Evolutionary conservation across 1,284 basidiomycete species (phyloP), one percentile per base, ranked within the genome.

Genomic region (Puccinia triticina): DNA sequence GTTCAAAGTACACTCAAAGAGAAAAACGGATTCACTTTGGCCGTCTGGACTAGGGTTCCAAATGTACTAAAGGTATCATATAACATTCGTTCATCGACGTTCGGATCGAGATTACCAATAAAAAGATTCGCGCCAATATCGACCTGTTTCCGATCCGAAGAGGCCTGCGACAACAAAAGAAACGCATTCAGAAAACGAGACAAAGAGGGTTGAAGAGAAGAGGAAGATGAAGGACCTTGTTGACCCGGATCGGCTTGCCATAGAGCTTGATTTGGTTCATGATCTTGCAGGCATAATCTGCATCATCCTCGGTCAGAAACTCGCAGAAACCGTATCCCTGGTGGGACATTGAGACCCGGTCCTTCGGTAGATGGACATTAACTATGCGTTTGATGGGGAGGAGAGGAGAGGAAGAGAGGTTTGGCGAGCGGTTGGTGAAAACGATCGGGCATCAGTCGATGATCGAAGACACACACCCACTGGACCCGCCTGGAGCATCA

Each of bases 241-340:
- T 98, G 85, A 99, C 96, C 84, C 96, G 90, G 83, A 99, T 97
- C 48, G 96, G 96, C 87, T 98, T 98, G 61, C 97, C 96, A 90
- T 94, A 99, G 75, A 99, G 89, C 88, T 99, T 99, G 87, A 99
- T 98, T 89, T 98, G 96, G 88, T 99, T 98, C 95, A 99, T 96
- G 86, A 98, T 98, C 89, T 97, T 97, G 90, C 95, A 97, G 83
- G 95, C 96, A 87, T 99, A 99, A 88, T 99, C 96, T 85, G 96
- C 95, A 88, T 98, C 97, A 87, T 95, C 94, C 88, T 98, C 96
- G 57, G 95, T 95, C 87, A 96, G 89, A 88, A 98, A 98, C 89
- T 99, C 96, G 90, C 96, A 98, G 89, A 99, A 99, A 72, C 96
- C 96, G 88, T 98, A 99, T 75, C 96, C 96, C 89, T 99, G 97